A percentile compares a stretch with the other conserved stretches of the same genome.
These are phyloP conservation scores for Solanum hybrid DNA, from an alignment of 305 asterid species.

Conservation along the genomic window DNA sequence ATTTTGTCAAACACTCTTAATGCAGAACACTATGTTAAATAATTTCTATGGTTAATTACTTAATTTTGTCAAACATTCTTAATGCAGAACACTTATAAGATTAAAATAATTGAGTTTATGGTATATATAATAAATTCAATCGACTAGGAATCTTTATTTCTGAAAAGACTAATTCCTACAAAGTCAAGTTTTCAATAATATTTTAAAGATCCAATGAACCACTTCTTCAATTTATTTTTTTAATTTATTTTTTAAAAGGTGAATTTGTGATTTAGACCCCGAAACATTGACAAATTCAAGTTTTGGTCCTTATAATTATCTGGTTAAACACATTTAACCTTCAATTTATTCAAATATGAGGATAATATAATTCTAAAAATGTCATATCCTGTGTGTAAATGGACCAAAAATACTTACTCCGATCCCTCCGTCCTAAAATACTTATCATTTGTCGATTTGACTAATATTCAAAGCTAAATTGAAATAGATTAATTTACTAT, in stretches of 20 bases:
- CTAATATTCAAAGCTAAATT: background rate
- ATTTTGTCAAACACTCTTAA: too few relatives aligned
- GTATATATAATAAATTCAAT: background rate
- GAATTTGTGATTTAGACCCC: background rate
- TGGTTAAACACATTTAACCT: background rate
- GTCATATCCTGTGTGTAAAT: background rate
- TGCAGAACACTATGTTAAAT: background rate
- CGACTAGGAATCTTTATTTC: background rate
- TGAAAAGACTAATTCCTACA: background rate
- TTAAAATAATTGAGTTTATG: background rate
- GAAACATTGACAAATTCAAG: background rate
- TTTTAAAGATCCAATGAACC: background rate
- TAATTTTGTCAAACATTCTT: background rate
- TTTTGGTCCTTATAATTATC: background rate
- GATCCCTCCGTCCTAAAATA: background rate
- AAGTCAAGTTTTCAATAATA: background rate
- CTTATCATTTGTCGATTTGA: background rate
- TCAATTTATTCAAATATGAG: background rate
- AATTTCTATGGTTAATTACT: background rate
- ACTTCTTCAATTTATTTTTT: background rate
- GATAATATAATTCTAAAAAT: background rate
- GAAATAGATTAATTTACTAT: too few relatives aligned
- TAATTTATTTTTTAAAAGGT: background rate
- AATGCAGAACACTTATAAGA: background rate
- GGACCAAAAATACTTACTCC: background rate